Evolutionary conservation across 164 flowering plant genomes (phyloP).

Genomic region (Tinospora cordifolia): DNA sequence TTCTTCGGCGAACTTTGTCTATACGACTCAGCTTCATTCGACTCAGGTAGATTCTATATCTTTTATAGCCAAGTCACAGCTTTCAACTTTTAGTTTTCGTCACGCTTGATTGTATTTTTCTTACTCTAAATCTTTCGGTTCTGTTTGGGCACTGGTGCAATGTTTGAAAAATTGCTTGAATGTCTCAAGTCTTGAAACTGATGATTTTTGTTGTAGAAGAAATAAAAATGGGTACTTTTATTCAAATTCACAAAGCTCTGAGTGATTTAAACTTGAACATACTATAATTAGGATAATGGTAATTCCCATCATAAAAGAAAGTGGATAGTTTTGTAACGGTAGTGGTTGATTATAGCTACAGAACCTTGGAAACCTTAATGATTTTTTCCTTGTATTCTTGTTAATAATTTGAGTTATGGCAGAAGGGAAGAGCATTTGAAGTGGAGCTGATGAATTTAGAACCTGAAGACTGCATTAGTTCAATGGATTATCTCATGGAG

Average conservation of each 20-base stretch:
- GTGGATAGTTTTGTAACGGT: too few relatives aligned
- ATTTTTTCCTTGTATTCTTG: not conserved
- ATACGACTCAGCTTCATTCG: conserved; percentile 47
- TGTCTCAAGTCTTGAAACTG: not conserved
- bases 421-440: conserved; percentile 36
- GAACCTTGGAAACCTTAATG: not conserved
- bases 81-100: not conserved
- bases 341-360: not conserved
- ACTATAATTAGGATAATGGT: too few relatives aligned
- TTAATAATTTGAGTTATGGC: conserved; percentile 1
- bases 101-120: too few relatives aligned
- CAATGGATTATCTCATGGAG: conserved; percentile 85
- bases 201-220: too few relatives aligned
- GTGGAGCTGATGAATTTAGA: conserved; percentile 54
- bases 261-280: too few relatives aligned
- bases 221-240: too few relatives aligned
- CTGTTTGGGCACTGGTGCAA: not conserved
- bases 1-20: conserved; percentile 60
- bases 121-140: not conserved
- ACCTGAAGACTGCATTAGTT: conserved; percentile 53
- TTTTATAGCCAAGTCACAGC: not conserved
- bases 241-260: too few relatives aligned
- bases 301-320: too few relatives aligned
- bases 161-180: not conserved
- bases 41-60: conserved; percentile 35